Base-by-base conservation (phyloP, 148 eudicot species). In the Pouteria glomerata region DNA sequence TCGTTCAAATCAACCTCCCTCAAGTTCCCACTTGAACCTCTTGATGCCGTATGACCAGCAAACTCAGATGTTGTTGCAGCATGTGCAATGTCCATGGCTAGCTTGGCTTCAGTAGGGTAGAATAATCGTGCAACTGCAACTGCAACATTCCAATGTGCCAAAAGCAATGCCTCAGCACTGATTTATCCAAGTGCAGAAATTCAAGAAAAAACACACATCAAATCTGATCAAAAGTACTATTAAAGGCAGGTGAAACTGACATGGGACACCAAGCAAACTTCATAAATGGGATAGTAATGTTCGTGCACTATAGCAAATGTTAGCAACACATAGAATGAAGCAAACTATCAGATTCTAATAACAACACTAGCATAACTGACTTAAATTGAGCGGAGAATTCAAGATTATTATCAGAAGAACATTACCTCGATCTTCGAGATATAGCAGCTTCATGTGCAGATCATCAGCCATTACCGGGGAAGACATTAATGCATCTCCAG, bases 381-480 rank as follows among this genome's bases (percentile, higher is more conserved):
- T 1, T 35, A 10, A 19, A 61, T n/a, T 8, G 19, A 61, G 5
- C 19, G 24, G 6, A 37, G 48, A 63, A 63, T 39, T 26, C 42
- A 34, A 35, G 42, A 34, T 19, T 34, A 8, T 8, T 8, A 3
- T 53, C 19, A 31, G 41, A 14, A 21, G 6, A 48, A 44, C 31
- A 35, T 67, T 68, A 85, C 88, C 85, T 85, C 88, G 56, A 66
- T 85, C 74, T 78, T 85, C 85, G 11, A 85, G 69, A 75, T 82
- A 73, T 48, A 82, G 76, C 50, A 82, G 73, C 70, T 73, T 75
- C 88, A 85, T 80, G 34, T 75, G 83, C 63, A 80, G 48, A 76
- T 85, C 85, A 66, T 85, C 85, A 67, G 74, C 75, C 58, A 73
- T n/a, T 13, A 39, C 57, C 0, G 77, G 75, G 16, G 80, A 70